Evolutionary conservation across 1,139 yeast genomes (phyloP).

Genomic region (Sugiyamaella sp.): DNA sequence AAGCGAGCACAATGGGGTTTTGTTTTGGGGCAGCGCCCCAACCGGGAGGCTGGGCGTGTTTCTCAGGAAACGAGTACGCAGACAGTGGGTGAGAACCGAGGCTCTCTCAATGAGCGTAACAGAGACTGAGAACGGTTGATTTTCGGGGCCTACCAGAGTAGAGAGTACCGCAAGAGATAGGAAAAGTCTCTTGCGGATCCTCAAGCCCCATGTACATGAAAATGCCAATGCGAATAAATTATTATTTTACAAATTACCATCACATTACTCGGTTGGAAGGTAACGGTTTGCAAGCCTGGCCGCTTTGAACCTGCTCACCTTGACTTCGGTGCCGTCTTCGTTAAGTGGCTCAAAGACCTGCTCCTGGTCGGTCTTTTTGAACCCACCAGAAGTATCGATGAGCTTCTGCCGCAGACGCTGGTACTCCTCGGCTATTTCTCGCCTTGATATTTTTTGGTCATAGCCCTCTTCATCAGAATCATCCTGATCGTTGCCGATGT

Average conservation of each 20-base stretch:
- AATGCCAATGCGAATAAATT: background rate
- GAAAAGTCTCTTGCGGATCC: too few relatives aligned
- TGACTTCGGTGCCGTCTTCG: slow-evolving; percentile 65
- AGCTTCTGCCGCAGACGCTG: slow-evolving; percentile 59
- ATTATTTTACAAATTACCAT: background rate
- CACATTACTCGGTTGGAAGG: background rate
- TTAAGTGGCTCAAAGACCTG: slow-evolving; percentile 73
- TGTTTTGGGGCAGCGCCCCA: background rate
- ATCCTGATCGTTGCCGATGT: slow-evolving; percentile 29
- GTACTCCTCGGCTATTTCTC: slow-evolving; percentile 56
- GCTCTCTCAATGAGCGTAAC: too few relatives aligned
- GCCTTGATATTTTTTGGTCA: slow-evolving; percentile 31
- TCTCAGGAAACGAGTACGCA: too few relatives aligned
- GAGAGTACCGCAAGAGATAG: too few relatives aligned
- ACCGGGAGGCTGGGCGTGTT: too few relatives aligned
- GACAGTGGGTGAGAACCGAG: too few relatives aligned
- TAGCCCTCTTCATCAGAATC: slow-evolving; percentile 28
- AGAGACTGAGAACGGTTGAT: too few relatives aligned
- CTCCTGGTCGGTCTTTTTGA: slow-evolving; percentile 51
- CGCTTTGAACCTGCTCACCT: slow-evolving; percentile 23
- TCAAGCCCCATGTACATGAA: too few relatives aligned
- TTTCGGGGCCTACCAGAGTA: too few relatives aligned
- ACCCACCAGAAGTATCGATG: slow-evolving; percentile 54
- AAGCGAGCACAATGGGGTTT: background rate
- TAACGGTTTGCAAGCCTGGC: slow-evolving; percentile 13